Conservation (phyloP, 768 basidiomycete species). For the Mycena rosella region DNA sequence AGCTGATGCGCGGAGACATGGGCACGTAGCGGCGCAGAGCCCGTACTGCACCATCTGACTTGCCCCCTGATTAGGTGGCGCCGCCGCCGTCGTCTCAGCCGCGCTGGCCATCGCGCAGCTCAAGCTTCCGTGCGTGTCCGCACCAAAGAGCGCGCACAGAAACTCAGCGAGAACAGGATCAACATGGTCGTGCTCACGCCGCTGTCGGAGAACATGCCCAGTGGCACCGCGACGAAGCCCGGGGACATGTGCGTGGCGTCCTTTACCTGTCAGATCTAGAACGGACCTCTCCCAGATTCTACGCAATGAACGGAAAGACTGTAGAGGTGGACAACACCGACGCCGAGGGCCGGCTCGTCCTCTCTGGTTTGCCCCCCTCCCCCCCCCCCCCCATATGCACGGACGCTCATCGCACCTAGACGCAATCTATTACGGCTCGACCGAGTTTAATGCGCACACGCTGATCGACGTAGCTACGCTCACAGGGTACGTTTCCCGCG, state of each 20-base stretch:
- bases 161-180: constrained; percentile 57
- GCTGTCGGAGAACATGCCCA: constrained; percentile 89
- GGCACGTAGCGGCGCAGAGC: constrained; percentile 54
- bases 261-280: background rate
- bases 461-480: constrained; percentile 91
- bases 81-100: constrained; percentile 81
- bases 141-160: background rate
- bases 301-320: constrained; percentile 91
- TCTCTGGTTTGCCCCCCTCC: constrained; percentile 64
- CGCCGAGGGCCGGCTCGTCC: constrained; percentile 83
- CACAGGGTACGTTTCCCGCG: constrained; percentile 68
- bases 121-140: constrained; percentile 72
- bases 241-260: constrained; percentile 79
- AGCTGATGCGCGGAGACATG: constrained; percentile 90
- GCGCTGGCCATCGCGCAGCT: constrained; percentile 86
- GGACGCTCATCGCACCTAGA: constrained; percentile 54
- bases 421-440: constrained; percentile 86
- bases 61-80: constrained; percentile 65
- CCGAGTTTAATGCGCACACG: constrained; percentile 83
- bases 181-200: constrained; percentile 82
- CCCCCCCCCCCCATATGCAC: background rate
- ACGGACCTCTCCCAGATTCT: constrained; percentile 60
- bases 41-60: background rate
- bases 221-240: constrained; percentile 79
- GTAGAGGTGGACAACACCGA: constrained; percentile 92